These are phyloP conservation scores for Alternaria rosae DNA, from an alignment of 2,329 filamentous ascomycete genomes.

Conservation along the genomic window DNA sequence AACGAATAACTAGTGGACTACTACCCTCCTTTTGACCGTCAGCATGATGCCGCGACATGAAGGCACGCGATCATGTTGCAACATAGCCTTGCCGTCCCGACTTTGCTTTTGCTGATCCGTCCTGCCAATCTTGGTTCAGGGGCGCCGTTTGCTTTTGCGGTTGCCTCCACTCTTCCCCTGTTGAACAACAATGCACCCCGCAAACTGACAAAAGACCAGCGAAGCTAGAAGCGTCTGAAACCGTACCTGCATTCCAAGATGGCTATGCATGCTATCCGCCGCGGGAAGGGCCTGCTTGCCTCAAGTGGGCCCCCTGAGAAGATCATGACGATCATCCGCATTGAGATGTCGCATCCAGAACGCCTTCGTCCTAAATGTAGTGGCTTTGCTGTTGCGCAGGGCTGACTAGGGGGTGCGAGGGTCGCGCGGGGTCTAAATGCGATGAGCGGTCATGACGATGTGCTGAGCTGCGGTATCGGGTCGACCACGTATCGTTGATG, in stretches of 20 bases:
- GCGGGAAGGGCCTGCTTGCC: background rate
- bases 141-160: background rate
- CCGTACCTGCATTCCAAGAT: background rate
- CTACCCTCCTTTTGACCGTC: background rate
- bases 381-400: background rate
- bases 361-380: background rate
- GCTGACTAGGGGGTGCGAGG: background rate
- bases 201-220: background rate
- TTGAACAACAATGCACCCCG: conserved; percentile 2
- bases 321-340: background rate
- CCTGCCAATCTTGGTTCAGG: background rate
- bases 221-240: conserved; percentile 1
- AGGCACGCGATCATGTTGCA: background rate
- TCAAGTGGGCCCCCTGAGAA: background rate
- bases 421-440: background rate
- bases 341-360: background rate
- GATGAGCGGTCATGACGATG: background rate
- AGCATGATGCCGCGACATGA: background rate
- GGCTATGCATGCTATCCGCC: background rate
- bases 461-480: background rate
- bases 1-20: background rate
- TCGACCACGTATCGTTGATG: background rate
- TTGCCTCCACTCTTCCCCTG: background rate
- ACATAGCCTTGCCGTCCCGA: background rate
- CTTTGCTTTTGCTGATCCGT: background rate